Conservation (phyloP, 768 basidiomycete species). For the Boletus coccyginus region DNA sequence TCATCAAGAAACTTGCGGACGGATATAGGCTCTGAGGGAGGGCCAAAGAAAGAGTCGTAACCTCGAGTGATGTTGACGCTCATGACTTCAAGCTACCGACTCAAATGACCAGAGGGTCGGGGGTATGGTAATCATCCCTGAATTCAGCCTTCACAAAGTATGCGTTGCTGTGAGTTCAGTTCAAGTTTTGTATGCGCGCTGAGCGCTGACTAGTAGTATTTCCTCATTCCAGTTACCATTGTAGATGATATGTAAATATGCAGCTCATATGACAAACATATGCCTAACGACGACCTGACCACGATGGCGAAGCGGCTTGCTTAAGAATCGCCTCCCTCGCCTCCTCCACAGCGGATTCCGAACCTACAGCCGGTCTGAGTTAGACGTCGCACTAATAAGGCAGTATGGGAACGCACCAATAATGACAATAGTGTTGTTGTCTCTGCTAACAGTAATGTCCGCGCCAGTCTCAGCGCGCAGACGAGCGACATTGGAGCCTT, state of each 20-base stretch:
- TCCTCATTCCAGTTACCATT: slow-evolving; percentile 18
- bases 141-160: background rate
- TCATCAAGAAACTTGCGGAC: slow-evolving; percentile 44
- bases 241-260: slow-evolving; percentile 26
- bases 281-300: slow-evolving; percentile 21
- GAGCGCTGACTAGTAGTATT: background rate
- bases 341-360: slow-evolving; percentile 61
- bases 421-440: slow-evolving; percentile 84
- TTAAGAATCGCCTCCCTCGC: slow-evolving; percentile 77
- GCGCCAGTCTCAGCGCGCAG: slow-evolving; percentile 87
- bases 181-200: too few relatives aligned
- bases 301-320: slow-evolving; percentile 41
- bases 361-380: slow-evolving; percentile 43
- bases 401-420: slow-evolving; percentile 51
- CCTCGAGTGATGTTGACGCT: slow-evolving; percentile 27
- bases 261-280: slow-evolving; percentile 5
- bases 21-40: slow-evolving; percentile 55
- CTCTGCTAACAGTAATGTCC: slow-evolving; percentile 88
- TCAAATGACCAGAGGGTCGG: too few relatives aligned
- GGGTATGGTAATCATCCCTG: background rate
- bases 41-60: slow-evolving; percentile 59
- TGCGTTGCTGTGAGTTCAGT: background rate
- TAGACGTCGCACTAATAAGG: background rate
- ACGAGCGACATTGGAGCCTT: slow-evolving; percentile 87
- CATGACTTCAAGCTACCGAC: slow-evolving; percentile 1